Base-by-base conservation (phyloP, 2,329 filamentous ascomycete genomes). In the Neofusicoccum umdonicola region DNA sequence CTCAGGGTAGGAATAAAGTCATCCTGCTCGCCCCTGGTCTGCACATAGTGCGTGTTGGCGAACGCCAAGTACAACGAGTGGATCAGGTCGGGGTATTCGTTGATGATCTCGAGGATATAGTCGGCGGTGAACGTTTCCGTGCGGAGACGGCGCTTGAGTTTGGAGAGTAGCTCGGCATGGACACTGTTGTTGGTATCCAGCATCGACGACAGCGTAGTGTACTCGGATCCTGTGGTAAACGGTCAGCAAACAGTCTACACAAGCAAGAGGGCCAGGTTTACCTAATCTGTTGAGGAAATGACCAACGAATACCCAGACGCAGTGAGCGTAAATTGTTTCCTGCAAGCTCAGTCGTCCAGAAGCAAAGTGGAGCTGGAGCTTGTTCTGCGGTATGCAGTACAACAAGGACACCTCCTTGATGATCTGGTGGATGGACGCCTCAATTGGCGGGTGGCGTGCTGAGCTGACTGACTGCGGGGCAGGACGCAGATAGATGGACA, bases 351-450 rank as follows among this genome's bases (percentile, higher is more conserved):
- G 84, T 71, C 90, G 87, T 57, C 93, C 93, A 15, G 87, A 88
- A 58, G 91, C 91, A 78, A 99, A 99, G 71, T 97, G 87, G 65
- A 85, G 83, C 79, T 97, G 94, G 77, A 99, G 92, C 79, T 93
- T 95, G 84, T 97, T 99, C 78, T 96, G 94, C 13, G 95, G 95
- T 70, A 99, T 90, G 78, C 95, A 99, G 87, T 98, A 99, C 17
- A 99, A 84, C 65, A 99, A 86, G 1, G 95, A 98, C 58, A 97
- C 90, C 79, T 99, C 95, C 85, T 98, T 98, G 82, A 95, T 96
- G 82, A 99, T 97, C 80, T 99, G 95, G 80, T 97, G 92, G 69
- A 99, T 97, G 2, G 94, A 95, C 70, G 94, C 90, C 73, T 97
- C 92, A 70, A 98, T 92, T 0, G 93, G 90, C 44, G 94, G 93